These are phyloP conservation scores for Geotrichum klebahnii DNA, from an alignment of 1,139 yeast species.

Conservation along the genomic window DNA sequence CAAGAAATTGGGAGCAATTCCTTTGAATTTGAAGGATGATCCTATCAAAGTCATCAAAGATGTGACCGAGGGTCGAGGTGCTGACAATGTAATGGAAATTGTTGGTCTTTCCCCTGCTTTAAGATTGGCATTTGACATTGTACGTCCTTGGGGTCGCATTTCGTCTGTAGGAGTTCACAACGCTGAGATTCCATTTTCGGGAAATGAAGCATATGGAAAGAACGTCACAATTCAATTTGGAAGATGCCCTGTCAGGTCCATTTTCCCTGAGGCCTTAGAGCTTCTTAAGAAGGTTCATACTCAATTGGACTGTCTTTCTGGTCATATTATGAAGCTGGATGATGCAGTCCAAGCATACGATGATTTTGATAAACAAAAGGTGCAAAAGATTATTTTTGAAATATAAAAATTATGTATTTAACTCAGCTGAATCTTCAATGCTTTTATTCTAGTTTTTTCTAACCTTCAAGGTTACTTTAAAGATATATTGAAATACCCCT, in stretches of 20 bases:
- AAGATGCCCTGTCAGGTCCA: constrained; percentile 59
- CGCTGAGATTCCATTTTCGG: constrained; percentile 54
- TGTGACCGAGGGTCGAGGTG: constrained; percentile 46
- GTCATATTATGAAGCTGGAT: constrained; percentile 44
- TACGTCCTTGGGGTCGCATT: constrained; percentile 57
- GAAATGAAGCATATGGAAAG: constrained; percentile 56
- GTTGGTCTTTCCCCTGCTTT: constrained; percentile 55
- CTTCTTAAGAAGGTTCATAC: constrained; percentile 47
- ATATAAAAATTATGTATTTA: constrained; percentile 4
- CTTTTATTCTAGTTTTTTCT: too few species aligned
- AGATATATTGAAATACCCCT: too few species aligned
- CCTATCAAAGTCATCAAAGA: constrained; percentile 31
- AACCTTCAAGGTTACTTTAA: too few species aligned
- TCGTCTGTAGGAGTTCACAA: constrained; percentile 63
- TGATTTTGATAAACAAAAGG: constrained; percentile 52
- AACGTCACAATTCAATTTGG: constrained; percentile 60
- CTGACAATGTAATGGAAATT: constrained; percentile 56
- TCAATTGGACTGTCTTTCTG: constrained; percentile 50
- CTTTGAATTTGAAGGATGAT: constrained; percentile 43
- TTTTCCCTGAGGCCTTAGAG: constrained; percentile 52
- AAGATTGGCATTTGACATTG: constrained; percentile 49
- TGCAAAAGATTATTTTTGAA: constrained; percentile 52
- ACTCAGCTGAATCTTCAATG: too few species aligned
- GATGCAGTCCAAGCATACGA: constrained; percentile 50
- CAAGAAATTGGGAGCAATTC: constrained; percentile 46